Conservation (phyloP, 2,329 filamentous ascomycete species). For the Ilyonectria robusta region DNA sequence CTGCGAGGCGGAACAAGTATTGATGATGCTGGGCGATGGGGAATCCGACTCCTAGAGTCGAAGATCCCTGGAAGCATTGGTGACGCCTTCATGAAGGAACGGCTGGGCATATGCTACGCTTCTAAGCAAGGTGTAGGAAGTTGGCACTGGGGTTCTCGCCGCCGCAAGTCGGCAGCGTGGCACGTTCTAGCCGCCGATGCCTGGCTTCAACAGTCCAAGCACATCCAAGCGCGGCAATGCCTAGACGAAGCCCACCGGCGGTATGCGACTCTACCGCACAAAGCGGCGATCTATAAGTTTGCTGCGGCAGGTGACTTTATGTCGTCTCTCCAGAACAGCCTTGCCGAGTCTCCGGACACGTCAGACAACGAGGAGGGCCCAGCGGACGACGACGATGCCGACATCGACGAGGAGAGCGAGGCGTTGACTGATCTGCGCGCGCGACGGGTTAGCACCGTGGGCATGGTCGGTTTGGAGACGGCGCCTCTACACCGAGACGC, state of each 20-base stretch:
- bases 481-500: conserved; percentile 59
- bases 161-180: conserved; percentile 92
- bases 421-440: conserved; percentile 66
- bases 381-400: conserved; percentile 60
- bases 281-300: conserved; percentile 68
- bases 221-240: conserved; percentile 82
- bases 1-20: conserved; percentile 83
- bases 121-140: conserved; percentile 78
- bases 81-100: conserved; percentile 87
- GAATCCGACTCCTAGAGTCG: conserved; percentile 82
- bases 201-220: conserved; percentile 85
- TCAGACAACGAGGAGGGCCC: conserved; percentile 47
- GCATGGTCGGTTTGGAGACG: conserved; percentile 63
- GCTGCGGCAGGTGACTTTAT: conserved; percentile 66
- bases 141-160: conserved; percentile 78
- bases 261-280: conserved; percentile 65
- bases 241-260: conserved; percentile 77
- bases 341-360: conserved; percentile 63
- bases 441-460: conserved; percentile 69
- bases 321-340: conserved; percentile 63
- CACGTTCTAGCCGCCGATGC: conserved; percentile 85
- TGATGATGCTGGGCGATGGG: conserved; percentile 92
- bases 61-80: conserved; percentile 82
- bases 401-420: conserved; percentile 69
- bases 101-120: conserved; percentile 87